Percentiles rank a stretch among this genome's conserved stretches.
Evolutionary conservation across 2,329 filamentous ascomycete species (phyloP).

Genomic region (Sclerotinia borealis): DNA sequence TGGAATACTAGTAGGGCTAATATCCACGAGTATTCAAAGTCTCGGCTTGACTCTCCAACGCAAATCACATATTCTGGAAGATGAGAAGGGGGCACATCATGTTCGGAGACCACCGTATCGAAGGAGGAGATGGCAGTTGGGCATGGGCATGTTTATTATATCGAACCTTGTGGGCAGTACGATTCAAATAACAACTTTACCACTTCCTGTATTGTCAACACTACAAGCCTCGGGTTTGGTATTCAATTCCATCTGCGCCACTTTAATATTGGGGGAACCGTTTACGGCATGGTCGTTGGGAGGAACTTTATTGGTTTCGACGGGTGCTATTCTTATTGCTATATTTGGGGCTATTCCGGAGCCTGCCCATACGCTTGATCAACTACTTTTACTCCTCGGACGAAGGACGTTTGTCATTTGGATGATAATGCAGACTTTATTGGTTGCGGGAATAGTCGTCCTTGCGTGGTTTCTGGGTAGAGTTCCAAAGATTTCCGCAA

Average conservation of each 20-base stretch:
- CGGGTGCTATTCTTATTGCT: conserved; percentile 85
- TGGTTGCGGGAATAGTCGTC: conserved; percentile 64
- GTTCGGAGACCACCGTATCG: conserved; percentile 80
- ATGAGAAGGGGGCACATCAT: conserved; percentile 77
- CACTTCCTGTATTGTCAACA: conserved; percentile 88
- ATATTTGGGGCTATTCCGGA: conserved; percentile 91
- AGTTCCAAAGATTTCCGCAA: conserved; percentile 49
- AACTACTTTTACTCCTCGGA: conserved; percentile 70
- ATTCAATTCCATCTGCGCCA: conserved; percentile 98
- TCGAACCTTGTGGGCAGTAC: conserved; percentile 92
- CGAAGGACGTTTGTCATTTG: conserved; percentile 75
- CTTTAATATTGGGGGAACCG: conserved; percentile 82
- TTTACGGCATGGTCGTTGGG: conserved; percentile 92
- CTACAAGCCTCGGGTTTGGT: conserved; percentile 93
- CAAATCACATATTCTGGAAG: conserved; percentile 96
- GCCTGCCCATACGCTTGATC: conserved; percentile 79
- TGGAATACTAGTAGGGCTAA: conserved; percentile 84
- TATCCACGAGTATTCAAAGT: conserved; percentile 93
- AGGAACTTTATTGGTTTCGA: conserved; percentile 81
- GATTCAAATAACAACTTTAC: conserved; percentile 94
- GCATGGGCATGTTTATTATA: conserved; percentile 95
- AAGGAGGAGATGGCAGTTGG: conserved; percentile 88
- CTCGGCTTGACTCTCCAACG: conserved; percentile 92
- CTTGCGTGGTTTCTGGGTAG: conserved; percentile 51
- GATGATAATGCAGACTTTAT: conserved; percentile 74